Conservation (phyloP, 306 rosid genomes). For the Cucurbita ficifolia region DNA sequence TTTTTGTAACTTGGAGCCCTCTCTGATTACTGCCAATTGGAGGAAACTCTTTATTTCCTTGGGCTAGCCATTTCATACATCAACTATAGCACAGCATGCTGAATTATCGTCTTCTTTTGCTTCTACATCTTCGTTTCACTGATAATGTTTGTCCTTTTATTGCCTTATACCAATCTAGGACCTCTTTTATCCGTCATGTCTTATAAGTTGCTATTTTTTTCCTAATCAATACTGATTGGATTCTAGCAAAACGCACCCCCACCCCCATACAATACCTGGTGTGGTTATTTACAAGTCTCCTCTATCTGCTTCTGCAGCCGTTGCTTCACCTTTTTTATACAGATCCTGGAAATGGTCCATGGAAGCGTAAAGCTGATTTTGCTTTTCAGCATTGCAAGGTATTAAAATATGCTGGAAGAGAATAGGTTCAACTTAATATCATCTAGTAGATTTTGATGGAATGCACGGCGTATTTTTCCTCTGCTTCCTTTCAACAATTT, state of each 20-base stretch:
- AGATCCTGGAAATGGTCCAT: constrained; percentile 74
- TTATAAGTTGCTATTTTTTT: not conserved
- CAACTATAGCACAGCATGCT: not conserved
- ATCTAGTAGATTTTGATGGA: not conserved
- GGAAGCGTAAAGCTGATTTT: constrained; percentile 94
- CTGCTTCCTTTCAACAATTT: not conserved
- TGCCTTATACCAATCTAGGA: not conserved
- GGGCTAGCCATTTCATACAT: not conserved
- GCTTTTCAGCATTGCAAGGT: constrained; percentile 67
- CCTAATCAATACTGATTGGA: not conserved
- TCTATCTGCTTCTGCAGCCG: constrained; percentile 46
- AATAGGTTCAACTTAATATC: not conserved
- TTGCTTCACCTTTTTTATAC: constrained; percentile 56
- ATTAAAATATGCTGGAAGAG: constrained; percentile 4
- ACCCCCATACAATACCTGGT: not conserved
- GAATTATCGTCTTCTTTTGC: not conserved
- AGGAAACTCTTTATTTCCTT: not conserved
- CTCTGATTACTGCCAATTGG: not conserved
- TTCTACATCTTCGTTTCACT: not conserved
- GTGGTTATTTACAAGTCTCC: not conserved
- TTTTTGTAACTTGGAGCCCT: not conserved
- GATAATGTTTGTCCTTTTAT: not conserved
- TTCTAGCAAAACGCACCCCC: not conserved
- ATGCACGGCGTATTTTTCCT: not conserved
- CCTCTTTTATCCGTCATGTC: not conserved